Conservation (phyloP, 805 yeast species). For the Lipomyces chichibuensis region DNA sequence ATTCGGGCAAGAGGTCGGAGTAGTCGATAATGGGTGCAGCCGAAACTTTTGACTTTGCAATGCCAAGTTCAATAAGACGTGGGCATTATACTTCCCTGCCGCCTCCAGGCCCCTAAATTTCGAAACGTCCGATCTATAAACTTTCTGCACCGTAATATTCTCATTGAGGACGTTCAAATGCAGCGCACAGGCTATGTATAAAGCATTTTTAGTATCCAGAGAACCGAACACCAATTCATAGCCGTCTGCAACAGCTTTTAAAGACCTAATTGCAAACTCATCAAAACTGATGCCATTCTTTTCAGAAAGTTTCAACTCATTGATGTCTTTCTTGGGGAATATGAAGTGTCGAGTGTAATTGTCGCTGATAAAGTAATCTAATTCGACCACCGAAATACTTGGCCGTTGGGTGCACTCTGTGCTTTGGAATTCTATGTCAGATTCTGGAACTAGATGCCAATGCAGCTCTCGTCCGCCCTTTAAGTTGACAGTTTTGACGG, state of each 20-base stretch:
- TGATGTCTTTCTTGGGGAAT: not conserved
- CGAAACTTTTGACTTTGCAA: slow-evolving; percentile 16
- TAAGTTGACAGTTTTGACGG: not conserved
- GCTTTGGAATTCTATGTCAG: slow-evolving; percentile 9
- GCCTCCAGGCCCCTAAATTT: slow-evolving; percentile 4
- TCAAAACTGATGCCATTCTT: slow-evolving; percentile 5
- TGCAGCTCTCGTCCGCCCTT: not conserved
- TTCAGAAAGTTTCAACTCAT: not conserved
- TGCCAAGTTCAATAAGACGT: slow-evolving; percentile 12
- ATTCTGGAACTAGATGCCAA: slow-evolving; percentile 22
- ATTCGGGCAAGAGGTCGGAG: slow-evolving; percentile 9
- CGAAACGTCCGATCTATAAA: slow-evolving; percentile 20
- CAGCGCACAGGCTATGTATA: slow-evolving; percentile 18
- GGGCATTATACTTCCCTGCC: slow-evolving; percentile 8
- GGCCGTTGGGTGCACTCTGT: not conserved
- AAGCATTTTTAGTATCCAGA: slow-evolving; percentile 5
- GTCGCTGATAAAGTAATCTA: slow-evolving; percentile 21
- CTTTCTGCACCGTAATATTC: slow-evolving; percentile 8
- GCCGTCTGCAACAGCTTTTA: slow-evolving; percentile 17
- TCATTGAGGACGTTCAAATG: slow-evolving; percentile 12
- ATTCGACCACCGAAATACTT: slow-evolving; percentile 16
- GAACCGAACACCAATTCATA: slow-evolving; percentile 23
- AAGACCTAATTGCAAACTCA: slow-evolving; percentile 17
- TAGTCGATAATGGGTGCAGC: not conserved
- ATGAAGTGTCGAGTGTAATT: slow-evolving; percentile 13